Evolutionary conservation across 352 stramenopile genomes (phyloP).

Genomic region (Phytophthora nicotianae): DNA sequence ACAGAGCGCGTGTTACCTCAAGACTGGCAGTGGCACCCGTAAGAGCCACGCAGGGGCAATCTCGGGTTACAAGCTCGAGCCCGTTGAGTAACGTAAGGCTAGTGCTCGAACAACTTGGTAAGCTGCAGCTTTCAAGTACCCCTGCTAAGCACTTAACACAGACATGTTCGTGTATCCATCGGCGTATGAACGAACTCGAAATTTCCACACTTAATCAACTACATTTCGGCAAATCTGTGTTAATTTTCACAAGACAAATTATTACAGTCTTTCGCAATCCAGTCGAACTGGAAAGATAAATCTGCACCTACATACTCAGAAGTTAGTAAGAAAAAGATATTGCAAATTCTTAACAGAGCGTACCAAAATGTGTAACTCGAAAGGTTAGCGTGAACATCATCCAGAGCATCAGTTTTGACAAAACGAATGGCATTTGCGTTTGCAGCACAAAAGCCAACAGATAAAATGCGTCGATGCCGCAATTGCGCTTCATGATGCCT

Average conservation of each 20-base stretch:
- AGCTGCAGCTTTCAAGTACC: background rate
- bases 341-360: background rate
- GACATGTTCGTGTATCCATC: background rate
- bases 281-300: background rate
- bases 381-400: background rate
- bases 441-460: background rate
- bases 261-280: background rate
- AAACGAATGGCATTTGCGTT: background rate
- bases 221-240: too few relatives aligned
- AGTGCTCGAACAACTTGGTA: background rate
- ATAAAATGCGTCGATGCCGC: background rate
- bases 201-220: too few relatives aligned
- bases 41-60: slow-evolving; percentile 38
- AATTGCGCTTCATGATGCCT: background rate
- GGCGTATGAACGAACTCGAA: background rate
- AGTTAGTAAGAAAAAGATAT: background rate
- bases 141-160: too few relatives aligned
- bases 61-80: slow-evolving; percentile 45
- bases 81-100: background rate
- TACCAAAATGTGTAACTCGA: background rate
- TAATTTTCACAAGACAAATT: background rate
- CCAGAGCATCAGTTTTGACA: background rate
- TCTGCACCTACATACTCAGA: background rate
- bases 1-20: slow-evolving; percentile 63
- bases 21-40: slow-evolving; percentile 37